Conservation (phyloP, 2,329 filamentous ascomycete species). For the Alternaria novae-zelandiae region DNA sequence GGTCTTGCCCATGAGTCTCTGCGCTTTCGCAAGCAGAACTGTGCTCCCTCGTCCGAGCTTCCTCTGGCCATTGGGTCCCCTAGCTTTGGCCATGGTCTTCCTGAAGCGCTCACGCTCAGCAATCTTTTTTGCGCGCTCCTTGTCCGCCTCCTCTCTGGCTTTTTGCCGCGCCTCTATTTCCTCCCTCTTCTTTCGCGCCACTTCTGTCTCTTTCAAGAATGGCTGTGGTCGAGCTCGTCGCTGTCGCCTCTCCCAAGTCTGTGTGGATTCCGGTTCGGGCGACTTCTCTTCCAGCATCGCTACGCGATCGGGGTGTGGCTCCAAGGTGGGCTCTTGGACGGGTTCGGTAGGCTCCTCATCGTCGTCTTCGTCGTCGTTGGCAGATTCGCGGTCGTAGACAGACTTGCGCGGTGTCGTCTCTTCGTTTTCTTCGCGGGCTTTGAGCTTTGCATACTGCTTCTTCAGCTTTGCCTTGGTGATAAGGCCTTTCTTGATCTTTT, state of each 20-base stretch:
- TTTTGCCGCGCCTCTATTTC: conserved; percentile 67
- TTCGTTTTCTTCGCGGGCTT: conserved; percentile 63
- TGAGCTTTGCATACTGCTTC: conserved; percentile 89
- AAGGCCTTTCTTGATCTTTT: conserved; percentile 86
- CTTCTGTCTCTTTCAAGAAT: conserved; percentile 52
- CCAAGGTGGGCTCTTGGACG: conserved; percentile 49
- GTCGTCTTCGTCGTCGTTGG: conserved; percentile 28
- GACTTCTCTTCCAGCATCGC: conserved; percentile 61
- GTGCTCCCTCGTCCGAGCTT: conserved; percentile 83
- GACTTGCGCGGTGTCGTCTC: conserved; percentile 37
- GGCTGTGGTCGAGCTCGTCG: conserved; percentile 44
- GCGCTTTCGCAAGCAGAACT: conserved; percentile 78
- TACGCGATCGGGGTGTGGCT: conserved; percentile 67
- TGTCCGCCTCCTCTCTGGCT: conserved; percentile 68
- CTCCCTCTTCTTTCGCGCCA: conserved; percentile 62
- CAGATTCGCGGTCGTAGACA: conserved; percentile 38
- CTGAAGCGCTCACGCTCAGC: conserved; percentile 76
- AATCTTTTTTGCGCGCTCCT: conserved; percentile 59
- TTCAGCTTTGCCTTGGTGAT: conserved; percentile 94
- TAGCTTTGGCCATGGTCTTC: conserved; percentile 67
- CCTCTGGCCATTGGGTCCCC: conserved; percentile 71
- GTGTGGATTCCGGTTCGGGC: conserved; percentile 23
- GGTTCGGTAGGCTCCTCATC: conserved; percentile 27
- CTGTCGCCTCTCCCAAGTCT: conserved; percentile 25
- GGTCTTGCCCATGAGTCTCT: conserved; percentile 65